A percentile compares a stretch with the other conserved stretches of the same genome.
Conservation (phyloP, 106 monocot species). For the Chionographis japonica region DNA sequence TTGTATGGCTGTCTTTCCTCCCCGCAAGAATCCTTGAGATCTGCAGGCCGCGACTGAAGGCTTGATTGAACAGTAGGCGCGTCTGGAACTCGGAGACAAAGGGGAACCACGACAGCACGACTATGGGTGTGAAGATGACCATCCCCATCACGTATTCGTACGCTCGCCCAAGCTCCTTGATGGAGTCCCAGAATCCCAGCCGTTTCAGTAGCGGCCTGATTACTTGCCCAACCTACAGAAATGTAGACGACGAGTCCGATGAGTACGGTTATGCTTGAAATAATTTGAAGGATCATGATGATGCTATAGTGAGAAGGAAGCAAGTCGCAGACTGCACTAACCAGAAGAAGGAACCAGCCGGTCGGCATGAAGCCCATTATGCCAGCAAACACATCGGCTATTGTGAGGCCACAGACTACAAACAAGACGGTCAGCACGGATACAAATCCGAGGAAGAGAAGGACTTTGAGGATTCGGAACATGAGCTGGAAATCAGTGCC, state of each 20-base stretch:
- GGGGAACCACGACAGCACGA: conserved; percentile 84
- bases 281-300: not conserved
- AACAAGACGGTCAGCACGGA: conserved; percentile 83
- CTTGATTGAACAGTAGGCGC: conserved; percentile 91
- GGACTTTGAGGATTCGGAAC: conserved; percentile 89
- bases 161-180: conserved; percentile 79
- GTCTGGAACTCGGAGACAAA: conserved; percentile 95
- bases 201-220: conserved; percentile 32
- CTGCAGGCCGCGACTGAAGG: conserved; percentile 89
- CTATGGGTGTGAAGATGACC: conserved; percentile 66
- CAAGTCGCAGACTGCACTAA: conserved; percentile 22
- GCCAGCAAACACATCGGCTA: conserved; percentile 72
- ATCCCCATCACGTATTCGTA: conserved; percentile 92
- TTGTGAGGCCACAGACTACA: conserved; percentile 67
- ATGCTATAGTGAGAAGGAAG: not conserved
- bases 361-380: conserved; percentile 91
- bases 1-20: conserved; percentile 35
- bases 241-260: not conserved
- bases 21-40: conserved; percentile 92
- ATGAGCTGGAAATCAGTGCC: conserved; percentile 92
- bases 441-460: conserved; percentile 85
- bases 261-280: not conserved
- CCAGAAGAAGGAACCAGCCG: conserved; percentile 79
- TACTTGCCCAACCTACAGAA: conserved; percentile 68
- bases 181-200: conserved; percentile 79